These are phyloP conservation scores for Bjerkandera adusta DNA, from an alignment of 1,284 basidiomycete species.

Conservation along the genomic window DNA sequence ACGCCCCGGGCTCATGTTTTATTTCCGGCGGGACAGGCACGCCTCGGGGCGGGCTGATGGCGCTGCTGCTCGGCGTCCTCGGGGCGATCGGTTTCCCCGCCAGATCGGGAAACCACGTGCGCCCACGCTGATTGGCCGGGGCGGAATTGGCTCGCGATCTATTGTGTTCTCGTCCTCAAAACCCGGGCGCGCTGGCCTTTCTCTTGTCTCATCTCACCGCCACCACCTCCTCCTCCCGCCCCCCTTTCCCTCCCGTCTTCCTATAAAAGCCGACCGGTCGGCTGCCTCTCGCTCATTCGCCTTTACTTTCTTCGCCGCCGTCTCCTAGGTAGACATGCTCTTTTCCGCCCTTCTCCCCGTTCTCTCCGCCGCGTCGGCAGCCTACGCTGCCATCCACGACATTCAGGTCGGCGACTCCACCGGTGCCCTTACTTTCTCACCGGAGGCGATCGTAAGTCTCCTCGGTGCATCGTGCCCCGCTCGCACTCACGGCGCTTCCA, in stretches of 20 bases:
- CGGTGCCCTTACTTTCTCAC: slow-evolving; percentile 42
- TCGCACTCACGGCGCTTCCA: slow-evolving; percentile 12
- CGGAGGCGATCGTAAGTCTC: slow-evolving; percentile 50
- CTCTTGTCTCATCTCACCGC: slow-evolving; percentile 4
- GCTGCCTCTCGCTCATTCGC: slow-evolving; percentile 21
- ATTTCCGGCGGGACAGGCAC: neutral
- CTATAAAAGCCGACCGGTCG: slow-evolving; percentile 9
- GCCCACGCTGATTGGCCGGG: neutral
- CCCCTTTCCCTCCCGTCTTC: slow-evolving; percentile 8
- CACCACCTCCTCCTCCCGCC: slow-evolving; percentile 5
- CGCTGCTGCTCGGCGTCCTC: neutral
- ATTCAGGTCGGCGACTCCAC: slow-evolving; percentile 50
- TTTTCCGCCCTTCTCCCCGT: slow-evolving; percentile 39
- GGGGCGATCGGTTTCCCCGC: neutral
- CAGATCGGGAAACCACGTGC: neutral
- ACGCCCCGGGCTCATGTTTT: neutral
- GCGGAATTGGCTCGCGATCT: neutral
- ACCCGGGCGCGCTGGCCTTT: neutral
- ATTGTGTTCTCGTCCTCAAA: neutral
- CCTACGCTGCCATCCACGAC: slow-evolving; percentile 40
- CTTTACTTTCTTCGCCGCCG: slow-evolving; percentile 17
- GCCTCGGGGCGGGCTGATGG: neutral
- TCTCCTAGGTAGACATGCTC: slow-evolving; percentile 44
- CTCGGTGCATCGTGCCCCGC: neutral
- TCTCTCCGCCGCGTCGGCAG: slow-evolving; percentile 46